phyloP scores from a whole-genome alignment of 257 asterid genomes.

The Ehretia macrophylla region DNA sequence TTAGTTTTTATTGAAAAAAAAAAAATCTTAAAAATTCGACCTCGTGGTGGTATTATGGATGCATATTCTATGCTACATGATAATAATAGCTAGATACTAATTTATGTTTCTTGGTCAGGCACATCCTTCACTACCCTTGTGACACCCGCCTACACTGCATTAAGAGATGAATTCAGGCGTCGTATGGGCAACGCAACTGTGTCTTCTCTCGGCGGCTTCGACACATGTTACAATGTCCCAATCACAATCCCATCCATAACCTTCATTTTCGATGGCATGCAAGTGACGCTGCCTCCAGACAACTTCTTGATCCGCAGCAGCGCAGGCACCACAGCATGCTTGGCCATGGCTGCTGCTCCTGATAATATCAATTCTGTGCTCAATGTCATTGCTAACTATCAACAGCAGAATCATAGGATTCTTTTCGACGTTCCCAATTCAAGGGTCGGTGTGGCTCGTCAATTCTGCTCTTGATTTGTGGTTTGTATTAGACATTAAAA shows the following conservation, averaged over 20 bases:
- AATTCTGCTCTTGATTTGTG: constrained; percentile 28
- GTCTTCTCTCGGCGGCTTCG: constrained; percentile 79
- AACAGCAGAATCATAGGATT: constrained; percentile 84
- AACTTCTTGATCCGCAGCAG: constrained; percentile 74
- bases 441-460: constrained; percentile 69
- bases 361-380: constrained; percentile 61
- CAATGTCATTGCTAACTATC: constrained; percentile 76
- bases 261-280: constrained; percentile 77
- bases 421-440: constrained; percentile 64
- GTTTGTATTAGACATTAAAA: too few species aligned
- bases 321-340: constrained; percentile 61
- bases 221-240: constrained; percentile 80
- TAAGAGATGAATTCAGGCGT: constrained; percentile 73
- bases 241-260: constrained; percentile 61
- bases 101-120: constrained; percentile 33
- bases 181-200: constrained; percentile 59
- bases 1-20: too few species aligned
- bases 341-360: constrained; percentile 80
- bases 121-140: constrained; percentile 71
- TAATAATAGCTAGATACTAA: too few species aligned
- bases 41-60: too few species aligned
- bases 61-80: too few species aligned
- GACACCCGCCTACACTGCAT: constrained; percentile 69
- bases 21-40: too few species aligned
- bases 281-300: constrained; percentile 70